Conservation (phyloP, 768 basidiomycete genomes). For the Candolleomyces eurysporus region DNA sequence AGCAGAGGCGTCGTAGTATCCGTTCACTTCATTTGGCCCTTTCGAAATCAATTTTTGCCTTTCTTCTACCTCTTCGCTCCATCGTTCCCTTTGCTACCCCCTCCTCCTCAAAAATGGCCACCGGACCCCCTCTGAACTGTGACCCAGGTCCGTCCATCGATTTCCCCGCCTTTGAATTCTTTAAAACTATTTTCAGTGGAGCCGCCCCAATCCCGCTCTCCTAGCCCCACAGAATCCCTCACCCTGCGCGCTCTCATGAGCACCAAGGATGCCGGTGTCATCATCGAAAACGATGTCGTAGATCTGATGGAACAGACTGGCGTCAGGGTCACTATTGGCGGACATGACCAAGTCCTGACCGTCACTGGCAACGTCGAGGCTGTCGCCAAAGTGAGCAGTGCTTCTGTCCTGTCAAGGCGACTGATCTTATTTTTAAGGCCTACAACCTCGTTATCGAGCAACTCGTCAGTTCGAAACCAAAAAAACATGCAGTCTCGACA, state of each 20-base stretch:
- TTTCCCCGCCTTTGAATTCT: slow-evolving; percentile 9
- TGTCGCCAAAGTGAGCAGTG: slow-evolving; percentile 74
- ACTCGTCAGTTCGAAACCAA: slow-evolving; percentile 78
- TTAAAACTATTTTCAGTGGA: slow-evolving; percentile 41
- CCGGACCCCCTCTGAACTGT: slow-evolving; percentile 55
- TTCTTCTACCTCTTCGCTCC: slow-evolving; percentile 22
- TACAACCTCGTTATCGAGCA: slow-evolving; percentile 93
- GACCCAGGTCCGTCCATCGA: slow-evolving; percentile 47
- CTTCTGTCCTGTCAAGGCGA: not conserved
- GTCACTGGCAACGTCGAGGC: slow-evolving; percentile 90
- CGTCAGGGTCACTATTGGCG: slow-evolving; percentile 96
- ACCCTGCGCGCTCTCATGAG: slow-evolving; percentile 94
- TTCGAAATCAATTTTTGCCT: slow-evolving; percentile 21
- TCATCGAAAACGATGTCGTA: slow-evolving; percentile 97
- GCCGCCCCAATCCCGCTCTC: slow-evolving; percentile 70
- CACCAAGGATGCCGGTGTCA: slow-evolving; percentile 96
- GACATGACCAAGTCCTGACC: slow-evolving; percentile 96
- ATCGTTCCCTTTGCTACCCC: slow-evolving; percentile 28
- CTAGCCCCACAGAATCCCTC: slow-evolving; percentile 68
- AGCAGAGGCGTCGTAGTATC: slow-evolving; percentile 10
- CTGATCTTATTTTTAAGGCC: slow-evolving; percentile 50
- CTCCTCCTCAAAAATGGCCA: slow-evolving; percentile 53
- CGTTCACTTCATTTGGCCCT: slow-evolving; percentile 23
- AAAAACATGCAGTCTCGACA: slow-evolving; percentile 67
- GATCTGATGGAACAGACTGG: slow-evolving; percentile 93